Conservation (phyloP, 2,329 filamentous ascomycete species). For the Magnaporthiopsis incrustans region DNA sequence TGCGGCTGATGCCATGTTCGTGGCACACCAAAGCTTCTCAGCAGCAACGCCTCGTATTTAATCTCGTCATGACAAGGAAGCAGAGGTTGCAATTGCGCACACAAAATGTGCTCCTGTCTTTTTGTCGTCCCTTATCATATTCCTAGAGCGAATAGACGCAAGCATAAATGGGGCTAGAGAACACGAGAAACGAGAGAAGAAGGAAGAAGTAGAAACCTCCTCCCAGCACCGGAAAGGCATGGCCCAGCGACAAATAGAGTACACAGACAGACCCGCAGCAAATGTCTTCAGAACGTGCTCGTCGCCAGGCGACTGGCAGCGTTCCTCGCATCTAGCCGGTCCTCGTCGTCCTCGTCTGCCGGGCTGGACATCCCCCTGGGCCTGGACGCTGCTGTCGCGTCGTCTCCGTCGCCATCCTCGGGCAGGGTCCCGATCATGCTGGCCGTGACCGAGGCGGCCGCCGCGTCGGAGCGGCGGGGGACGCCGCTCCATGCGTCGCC, state of each 20-base stretch:
- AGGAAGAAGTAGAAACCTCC: background rate
- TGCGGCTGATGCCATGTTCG: no score
- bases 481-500: conserved; percentile 98
- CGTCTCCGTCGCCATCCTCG: conserved; percentile 43
- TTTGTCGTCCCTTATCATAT: background rate
- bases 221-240: background rate
- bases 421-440: conserved; percentile 33
- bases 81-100: background rate
- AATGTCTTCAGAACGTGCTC: conserved; percentile 77
- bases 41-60: background rate
- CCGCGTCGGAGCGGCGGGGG: conserved; percentile 65
- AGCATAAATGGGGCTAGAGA: background rate
- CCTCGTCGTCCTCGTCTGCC: conserved; percentile 77
- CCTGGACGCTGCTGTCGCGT: conserved; percentile 25
- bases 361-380: conserved; percentile 46
- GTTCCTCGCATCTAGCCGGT: conserved; percentile 90
- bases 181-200: background rate
- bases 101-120: background rate
- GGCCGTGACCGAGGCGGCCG: conserved; percentile 63
- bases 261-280: background rate
- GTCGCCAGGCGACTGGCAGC: conserved; percentile 88
- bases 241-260: background rate
- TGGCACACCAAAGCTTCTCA: no score
- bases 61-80: background rate
- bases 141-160: background rate